phyloP scores from a whole-genome alignment of 495 filamentous ascomycete species.

The Lophiostoma macrostomum region DNA sequence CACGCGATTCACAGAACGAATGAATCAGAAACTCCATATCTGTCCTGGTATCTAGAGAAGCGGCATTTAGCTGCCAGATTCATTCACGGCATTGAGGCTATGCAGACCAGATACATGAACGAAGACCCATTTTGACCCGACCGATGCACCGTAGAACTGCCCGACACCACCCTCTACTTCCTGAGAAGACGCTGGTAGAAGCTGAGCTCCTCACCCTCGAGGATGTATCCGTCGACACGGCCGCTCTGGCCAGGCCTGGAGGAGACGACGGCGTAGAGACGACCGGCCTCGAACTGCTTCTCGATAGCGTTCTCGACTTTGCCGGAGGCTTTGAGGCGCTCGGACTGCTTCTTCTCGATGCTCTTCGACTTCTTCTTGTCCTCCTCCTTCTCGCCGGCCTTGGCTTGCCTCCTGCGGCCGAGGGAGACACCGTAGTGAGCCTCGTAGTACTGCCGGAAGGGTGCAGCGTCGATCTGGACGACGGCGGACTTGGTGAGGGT shows the following conservation, averaged over 20 bases:
- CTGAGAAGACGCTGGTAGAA: conserved; percentile 99
- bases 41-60: conserved; percentile 28
- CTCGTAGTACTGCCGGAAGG: conserved; percentile 99
- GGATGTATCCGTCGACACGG: conserved; percentile 92
- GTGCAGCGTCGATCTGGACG: conserved; percentile 96
- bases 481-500: conserved; percentile 98
- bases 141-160: conserved; percentile 23
- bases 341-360: conserved; percentile 93
- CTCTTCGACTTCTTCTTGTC: conserved; percentile 58
- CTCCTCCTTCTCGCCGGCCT: conserved; percentile 49
- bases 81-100: conserved; percentile 27
- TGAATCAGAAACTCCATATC: conserved; percentile 8
- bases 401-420: conserved; percentile 81
- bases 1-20: not conserved
- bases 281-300: conserved; percentile 98
- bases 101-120: conserved; percentile 32
- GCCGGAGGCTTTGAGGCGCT: conserved; percentile 70
- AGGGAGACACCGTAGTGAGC: conserved; percentile 92
- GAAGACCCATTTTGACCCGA: conserved; percentile 30
- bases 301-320: conserved; percentile 92
- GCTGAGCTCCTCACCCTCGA: conserved; percentile 97
- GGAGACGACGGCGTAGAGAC: conserved; percentile 87
- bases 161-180: conserved; percentile 65
- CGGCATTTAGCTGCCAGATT: conserved; percentile 16
- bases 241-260: conserved; percentile 95